Percentiles rank a stretch among this genome's conserved stretches.
Evolutionary conservation across 2,329 filamentous ascomycete species (phyloP).

Genomic region (Talaromyces sp.): DNA sequence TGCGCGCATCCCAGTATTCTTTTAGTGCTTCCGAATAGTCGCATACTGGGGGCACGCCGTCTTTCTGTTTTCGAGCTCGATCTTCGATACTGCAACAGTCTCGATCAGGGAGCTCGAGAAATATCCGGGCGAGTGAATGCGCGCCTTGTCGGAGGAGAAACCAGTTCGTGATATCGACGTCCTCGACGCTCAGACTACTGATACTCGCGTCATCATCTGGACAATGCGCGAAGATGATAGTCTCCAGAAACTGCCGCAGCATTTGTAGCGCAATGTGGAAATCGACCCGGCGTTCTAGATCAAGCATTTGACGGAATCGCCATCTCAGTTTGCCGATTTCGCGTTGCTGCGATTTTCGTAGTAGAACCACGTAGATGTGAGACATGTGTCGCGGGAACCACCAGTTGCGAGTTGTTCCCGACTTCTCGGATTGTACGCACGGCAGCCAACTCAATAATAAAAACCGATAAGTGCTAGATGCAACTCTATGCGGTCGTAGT

Average conservation of each 20-base stretch:
- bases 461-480: constrained; percentile 15
- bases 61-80: constrained; percentile 15
- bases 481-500: constrained; percentile 9
- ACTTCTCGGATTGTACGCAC: constrained; percentile 17
- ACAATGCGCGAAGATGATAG: constrained; percentile 27
- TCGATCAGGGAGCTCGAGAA: constrained; percentile 23
- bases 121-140: constrained; percentile 22
- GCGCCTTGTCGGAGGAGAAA: constrained; percentile 25
- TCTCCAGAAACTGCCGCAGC: constrained; percentile 26
- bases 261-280: constrained; percentile 27
- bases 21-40: constrained; percentile 24
- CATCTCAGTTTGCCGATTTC: constrained; percentile 24
- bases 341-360: constrained; percentile 22
- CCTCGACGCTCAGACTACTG: constrained; percentile 22
- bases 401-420: constrained; percentile 17
- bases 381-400: constrained; percentile 23
- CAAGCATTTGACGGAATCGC: constrained; percentile 22
- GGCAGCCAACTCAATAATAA: constrained; percentile 13
- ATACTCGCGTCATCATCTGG: constrained; percentile 25
- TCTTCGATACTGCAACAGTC: constrained; percentile 24
- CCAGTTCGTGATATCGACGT: constrained; percentile 26
- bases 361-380: constrained; percentile 23
- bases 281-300: constrained; percentile 23
- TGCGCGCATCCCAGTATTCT: constrained; percentile 26
- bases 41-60: constrained; percentile 16